A percentile compares a stretch with the other conserved stretches of the same genome.
Conservation (phyloP, 805 yeast species). For the Saccharomycopsis fodiens region DNA sequence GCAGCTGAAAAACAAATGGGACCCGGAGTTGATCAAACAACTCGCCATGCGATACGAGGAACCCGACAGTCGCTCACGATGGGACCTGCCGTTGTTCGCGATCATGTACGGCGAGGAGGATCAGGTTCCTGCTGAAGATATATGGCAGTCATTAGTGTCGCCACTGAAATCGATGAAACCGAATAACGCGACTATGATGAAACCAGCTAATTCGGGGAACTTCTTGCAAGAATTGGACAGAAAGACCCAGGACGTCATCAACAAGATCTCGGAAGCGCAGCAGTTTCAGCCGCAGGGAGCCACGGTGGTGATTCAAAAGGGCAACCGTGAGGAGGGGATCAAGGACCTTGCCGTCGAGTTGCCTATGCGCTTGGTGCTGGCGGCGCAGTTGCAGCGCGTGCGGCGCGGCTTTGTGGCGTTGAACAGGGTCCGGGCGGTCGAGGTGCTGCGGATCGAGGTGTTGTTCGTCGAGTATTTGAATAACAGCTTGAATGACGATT, state of each 20-base stretch:
- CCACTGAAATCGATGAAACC: slow-evolving; percentile 45
- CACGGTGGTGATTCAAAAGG: slow-evolving; percentile 38
- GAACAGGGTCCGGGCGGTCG: slow-evolving; percentile 73
- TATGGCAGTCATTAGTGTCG: slow-evolving; percentile 52
- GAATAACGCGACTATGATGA: slow-evolving; percentile 75
- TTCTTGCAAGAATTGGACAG: slow-evolving; percentile 74
- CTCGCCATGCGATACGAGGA: slow-evolving; percentile 86
- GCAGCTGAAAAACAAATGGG: slow-evolving; percentile 43
- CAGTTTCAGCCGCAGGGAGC: slow-evolving; percentile 33
- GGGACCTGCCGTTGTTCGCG: slow-evolving; percentile 91
- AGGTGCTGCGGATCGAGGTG: slow-evolving; percentile 56
- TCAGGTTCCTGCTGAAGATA: slow-evolving; percentile 48
- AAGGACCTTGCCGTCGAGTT: slow-evolving; percentile 45
- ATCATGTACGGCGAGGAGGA: slow-evolving; percentile 43
- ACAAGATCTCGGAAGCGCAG: slow-evolving; percentile 55
- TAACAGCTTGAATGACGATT: slow-evolving; percentile 40
- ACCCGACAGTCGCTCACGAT: slow-evolving; percentile 74
- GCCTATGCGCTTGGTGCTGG: slow-evolving; percentile 54
- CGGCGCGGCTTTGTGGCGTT: slow-evolving; percentile 77
- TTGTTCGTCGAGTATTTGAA: slow-evolving; percentile 74
- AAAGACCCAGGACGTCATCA: slow-evolving; percentile 57
- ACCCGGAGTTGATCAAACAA: slow-evolving; percentile 52
- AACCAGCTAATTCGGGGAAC: slow-evolving; percentile 70
- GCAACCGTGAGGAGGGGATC: slow-evolving; percentile 28
- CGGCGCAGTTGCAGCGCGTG: slow-evolving; percentile 75